Conservation (phyloP, 2,329 filamentous ascomycete species). For the Cercospora brassicicola region DNA sequence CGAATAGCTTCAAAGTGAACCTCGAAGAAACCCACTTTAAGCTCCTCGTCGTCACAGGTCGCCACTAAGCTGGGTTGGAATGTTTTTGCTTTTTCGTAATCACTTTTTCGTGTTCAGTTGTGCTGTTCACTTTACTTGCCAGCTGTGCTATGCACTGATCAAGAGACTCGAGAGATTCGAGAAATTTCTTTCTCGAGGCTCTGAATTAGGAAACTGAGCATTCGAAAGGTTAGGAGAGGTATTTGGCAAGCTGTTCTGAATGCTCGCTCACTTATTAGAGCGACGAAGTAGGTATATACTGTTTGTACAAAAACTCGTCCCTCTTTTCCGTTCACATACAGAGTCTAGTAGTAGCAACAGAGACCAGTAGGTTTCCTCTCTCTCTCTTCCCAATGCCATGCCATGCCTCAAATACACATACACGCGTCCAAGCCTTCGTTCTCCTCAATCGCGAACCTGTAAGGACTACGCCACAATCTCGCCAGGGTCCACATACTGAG, state of each 20-base stretch:
- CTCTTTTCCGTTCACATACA: not conserved
- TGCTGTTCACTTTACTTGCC: not conserved
- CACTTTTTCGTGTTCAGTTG: not conserved
- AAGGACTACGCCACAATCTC: conserved; percentile 49
- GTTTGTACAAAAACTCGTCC: not conserved
- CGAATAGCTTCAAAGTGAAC: not conserved
- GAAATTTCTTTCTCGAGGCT: not conserved
- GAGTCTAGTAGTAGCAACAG: not conserved
- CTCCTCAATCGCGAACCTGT: not conserved
- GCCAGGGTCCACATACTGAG: conserved; percentile 59
- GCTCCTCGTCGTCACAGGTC: not conserved
- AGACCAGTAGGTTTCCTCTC: not conserved
- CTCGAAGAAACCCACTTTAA: not conserved
- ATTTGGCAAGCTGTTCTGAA: not conserved
- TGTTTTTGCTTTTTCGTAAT: not conserved
- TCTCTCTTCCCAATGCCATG: not conserved
- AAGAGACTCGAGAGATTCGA: not conserved
- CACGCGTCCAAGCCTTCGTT: not conserved
- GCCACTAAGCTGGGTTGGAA: not conserved
- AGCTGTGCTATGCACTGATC: not conserved
- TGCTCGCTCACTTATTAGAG: not conserved
- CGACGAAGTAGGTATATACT: not conserved
- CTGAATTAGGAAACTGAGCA: too few species aligned
- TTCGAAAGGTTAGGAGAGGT: too few species aligned
- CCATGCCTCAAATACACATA: not conserved